Base-by-base conservation (phyloP, 106 monocot species). In the Dendrobium officinale region DNA sequence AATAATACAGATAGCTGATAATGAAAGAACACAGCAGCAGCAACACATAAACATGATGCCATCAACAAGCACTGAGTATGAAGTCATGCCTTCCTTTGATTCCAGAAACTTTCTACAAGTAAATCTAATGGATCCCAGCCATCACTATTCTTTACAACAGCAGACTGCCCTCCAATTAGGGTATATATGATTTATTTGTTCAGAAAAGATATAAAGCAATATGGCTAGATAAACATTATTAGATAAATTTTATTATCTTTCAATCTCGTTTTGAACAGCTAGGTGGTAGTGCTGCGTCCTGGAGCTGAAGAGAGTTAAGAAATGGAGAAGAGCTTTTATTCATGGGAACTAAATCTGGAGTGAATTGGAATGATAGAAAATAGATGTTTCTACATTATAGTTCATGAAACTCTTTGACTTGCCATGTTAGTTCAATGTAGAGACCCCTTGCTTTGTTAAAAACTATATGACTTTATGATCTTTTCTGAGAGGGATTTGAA, bases 141-240 rank as follows among this genome's bases (percentile, higher is more conserved):
- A 79, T 76, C 84, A 88, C 58, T 87, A 87, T 40, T 78, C 84
- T 79, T 81, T 78, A n/a, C 82, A 79, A 75, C 84, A 87, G 77
- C 88, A 88, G 59, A 85, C 85, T 56, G 78, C 81, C 67, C 85
- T 85, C 81, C 85, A 85, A 43, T 70, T 85, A 47, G 85, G 85
- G 77, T 85, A 82, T 44, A 5, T 26, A 26, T 64, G n/a, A 22
- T 24, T 64, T 6, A 4, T 3, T 8, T 22, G n/a, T 22, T 51
- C 15, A 51, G 51, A 0, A n/a, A 61, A 22, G 22, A 22, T 24
- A n/a, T 61, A 24, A 61, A 4, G 20, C 22, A 19, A 61, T 6
- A 24, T 22, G 7, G 5, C 31, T 31, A 31, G 1, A 24, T 61
- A 2, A 61, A n/a, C 5, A 61, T 66, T 66, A 66, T 66, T 22